phyloP scores from a whole-genome alignment of 768 basidiomycete species.

The Trametes elegans region DNA sequence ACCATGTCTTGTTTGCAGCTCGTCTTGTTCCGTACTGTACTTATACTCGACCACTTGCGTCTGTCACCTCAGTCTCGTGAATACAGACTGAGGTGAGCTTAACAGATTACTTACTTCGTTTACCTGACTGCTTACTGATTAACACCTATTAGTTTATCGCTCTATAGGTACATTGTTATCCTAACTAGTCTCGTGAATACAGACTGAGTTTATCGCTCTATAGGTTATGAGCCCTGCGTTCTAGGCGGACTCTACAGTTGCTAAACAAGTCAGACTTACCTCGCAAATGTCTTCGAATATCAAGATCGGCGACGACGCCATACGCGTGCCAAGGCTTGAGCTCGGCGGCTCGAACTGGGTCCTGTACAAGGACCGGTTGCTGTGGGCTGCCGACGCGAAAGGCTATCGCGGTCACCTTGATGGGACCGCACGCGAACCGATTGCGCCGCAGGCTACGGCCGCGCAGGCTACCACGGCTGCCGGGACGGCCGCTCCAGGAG shows the following conservation, averaged over 20 bases:
- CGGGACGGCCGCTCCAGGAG: too few relatives aligned
- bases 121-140: too few relatives aligned
- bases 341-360: slow-evolving; percentile 4
- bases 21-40: too few relatives aligned
- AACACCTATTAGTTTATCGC: too few relatives aligned
- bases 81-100: too few relatives aligned
- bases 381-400: background rate
- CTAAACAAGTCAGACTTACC: background rate
- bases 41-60: too few relatives aligned
- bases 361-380: slow-evolving; percentile 1
- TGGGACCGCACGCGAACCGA: background rate
- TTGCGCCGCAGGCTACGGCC: background rate
- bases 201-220: too few relatives aligned
- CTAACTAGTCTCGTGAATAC: too few relatives aligned
- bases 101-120: too few relatives aligned
- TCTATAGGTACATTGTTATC: too few relatives aligned
- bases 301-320: background rate
- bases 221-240: slow-evolving; percentile 1
- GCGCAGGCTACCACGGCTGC: background rate
- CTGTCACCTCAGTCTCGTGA: too few relatives aligned
- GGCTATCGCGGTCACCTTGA: background rate
- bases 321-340: slow-evolving; percentile 1
- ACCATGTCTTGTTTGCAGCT: too few relatives aligned
- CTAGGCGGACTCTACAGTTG: background rate
- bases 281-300: background rate